A percentile compares a stretch with the other conserved stretches of the same genome.
Conservation (phyloP, 2,329 filamentous ascomycete genomes). For the Cytospora paraplurivora region DNA sequence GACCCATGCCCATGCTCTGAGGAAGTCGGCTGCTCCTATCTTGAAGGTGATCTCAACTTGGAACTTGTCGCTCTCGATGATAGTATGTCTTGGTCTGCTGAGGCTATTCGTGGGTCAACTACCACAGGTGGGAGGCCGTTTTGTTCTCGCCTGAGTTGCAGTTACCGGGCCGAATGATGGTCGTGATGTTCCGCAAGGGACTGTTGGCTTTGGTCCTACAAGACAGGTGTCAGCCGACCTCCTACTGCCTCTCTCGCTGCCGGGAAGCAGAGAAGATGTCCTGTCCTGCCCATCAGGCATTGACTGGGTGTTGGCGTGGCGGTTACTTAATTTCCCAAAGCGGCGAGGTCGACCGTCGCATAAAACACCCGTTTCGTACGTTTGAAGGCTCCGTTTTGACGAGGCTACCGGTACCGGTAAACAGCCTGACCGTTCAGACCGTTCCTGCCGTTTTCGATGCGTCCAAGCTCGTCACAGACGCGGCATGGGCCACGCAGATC, state of each 20-base stretch:
- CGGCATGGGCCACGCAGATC: conserved; percentile 1
- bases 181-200: not conserved
- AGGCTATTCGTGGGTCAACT: too few species aligned
- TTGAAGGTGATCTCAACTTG: not conserved
- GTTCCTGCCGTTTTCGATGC: not conserved
- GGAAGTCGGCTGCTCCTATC: not conserved
- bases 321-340: not conserved
- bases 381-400: too few species aligned
- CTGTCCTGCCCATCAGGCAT: not conserved
- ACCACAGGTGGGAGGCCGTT: not conserved
- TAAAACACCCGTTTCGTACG: too few species aligned
- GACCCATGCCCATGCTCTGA: conserved; percentile 42
- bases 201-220: not conserved
- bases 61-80: not conserved
- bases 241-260: not conserved
- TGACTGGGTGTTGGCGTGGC: not conserved
- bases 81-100: not conserved
- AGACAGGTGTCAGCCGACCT: not conserved
- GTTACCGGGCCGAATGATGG: not conserved
- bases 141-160: not conserved
- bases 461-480: not conserved
- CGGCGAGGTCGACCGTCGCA: not conserved
- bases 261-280: not conserved
- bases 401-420: too few species aligned
- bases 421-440: not conserved